Percentiles rank a stretch among this genome's conserved stretches.
phyloP scores from a whole-genome alignment of 1,284 basidiomycete species.

The Ustilago bromivora region DNA sequence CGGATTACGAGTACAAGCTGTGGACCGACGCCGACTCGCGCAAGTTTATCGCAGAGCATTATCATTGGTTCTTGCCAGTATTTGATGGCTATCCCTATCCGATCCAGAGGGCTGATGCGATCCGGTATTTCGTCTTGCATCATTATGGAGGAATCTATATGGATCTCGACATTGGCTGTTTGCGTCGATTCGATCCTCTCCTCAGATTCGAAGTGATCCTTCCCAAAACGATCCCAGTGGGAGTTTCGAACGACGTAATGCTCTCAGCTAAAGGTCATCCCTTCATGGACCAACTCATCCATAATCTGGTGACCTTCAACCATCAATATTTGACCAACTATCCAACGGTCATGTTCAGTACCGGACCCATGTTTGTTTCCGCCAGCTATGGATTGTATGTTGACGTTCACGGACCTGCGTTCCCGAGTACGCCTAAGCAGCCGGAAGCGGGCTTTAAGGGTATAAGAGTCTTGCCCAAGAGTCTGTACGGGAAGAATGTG shows the following conservation, averaged over 20 bases:
- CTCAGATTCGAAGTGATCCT: slow-evolving; percentile 89
- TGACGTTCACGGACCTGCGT: slow-evolving; percentile 85
- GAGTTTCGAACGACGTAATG: slow-evolving; percentile 95
- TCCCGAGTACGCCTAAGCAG: slow-evolving; percentile 85
- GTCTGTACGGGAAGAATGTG: slow-evolving; percentile 96
- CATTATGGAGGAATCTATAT: slow-evolving; percentile 93
- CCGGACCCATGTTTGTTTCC: slow-evolving; percentile 75
- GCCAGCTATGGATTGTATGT: slow-evolving; percentile 64
- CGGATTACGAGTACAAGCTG: slow-evolving; percentile 96
- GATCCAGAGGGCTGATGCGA: slow-evolving; percentile 96
- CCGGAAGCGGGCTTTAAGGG: slow-evolving; percentile 74
- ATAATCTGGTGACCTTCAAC: slow-evolving; percentile 89
- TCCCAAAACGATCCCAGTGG: slow-evolving; percentile 89
- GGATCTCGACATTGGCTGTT: slow-evolving; percentile 96
- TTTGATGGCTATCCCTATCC: slow-evolving; percentile 92
- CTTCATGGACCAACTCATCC: slow-evolving; percentile 91
- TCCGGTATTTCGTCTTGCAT: slow-evolving; percentile 97
- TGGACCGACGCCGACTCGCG: slow-evolving; percentile 95
- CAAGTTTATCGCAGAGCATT: slow-evolving; percentile 87
- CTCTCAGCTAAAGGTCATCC: slow-evolving; percentile 86
- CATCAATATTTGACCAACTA: slow-evolving; percentile 94
- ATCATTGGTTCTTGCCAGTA: slow-evolving; percentile 90
- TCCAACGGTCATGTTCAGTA: slow-evolving; percentile 99
- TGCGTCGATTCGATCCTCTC: slow-evolving; percentile 88
- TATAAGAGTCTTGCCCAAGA: slow-evolving; percentile 86